Conservation (phyloP, 2,329 filamentous ascomycete genomes). For the Colletotrichum orchidophilum region DNA sequence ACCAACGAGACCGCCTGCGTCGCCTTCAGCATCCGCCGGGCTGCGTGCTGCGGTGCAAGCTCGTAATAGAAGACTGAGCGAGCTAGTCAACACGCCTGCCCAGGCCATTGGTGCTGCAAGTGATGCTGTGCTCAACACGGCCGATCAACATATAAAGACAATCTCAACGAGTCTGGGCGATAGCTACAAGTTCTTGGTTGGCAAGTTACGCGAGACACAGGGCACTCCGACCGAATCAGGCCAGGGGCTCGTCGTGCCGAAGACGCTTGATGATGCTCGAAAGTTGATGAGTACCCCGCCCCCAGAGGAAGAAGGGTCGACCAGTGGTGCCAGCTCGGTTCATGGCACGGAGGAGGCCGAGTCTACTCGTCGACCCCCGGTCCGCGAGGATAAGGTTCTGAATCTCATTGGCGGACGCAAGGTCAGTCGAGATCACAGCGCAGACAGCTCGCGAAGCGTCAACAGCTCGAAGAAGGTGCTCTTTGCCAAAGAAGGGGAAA, state of each 20-base stretch:
- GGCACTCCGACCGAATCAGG: conserved; percentile 51
- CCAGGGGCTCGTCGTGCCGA: conserved; percentile 73
- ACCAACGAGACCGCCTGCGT: conserved; percentile 47
- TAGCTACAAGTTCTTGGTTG: conserved; percentile 93
- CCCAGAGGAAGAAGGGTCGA: conserved; percentile 67
- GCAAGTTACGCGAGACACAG: conserved; percentile 81
- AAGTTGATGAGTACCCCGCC: conserved; percentile 83
- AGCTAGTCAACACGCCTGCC: conserved; percentile 85
- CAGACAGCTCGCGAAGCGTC: conserved; percentile 75
- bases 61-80: conserved; percentile 81
- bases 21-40: conserved; percentile 45
- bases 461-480: conserved; percentile 68
- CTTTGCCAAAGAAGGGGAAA: conserved; percentile 55
- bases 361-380: conserved; percentile 39
- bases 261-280: conserved; percentile 91
- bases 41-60: conserved; percentile 58
- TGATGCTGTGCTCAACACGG: conserved; percentile 86
- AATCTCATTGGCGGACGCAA: conserved; percentile 76
- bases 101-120: conserved; percentile 84
- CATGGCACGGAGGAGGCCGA: conserved; percentile 53
- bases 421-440: conserved; percentile 73
- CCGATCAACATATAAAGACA: conserved; percentile 90
- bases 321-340: conserved; percentile 65
- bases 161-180: conserved; percentile 91
- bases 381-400: conserved; percentile 71